phyloP scores from a whole-genome alignment of 2,329 filamentous ascomycete species.

The Periglandula ipomoeae region DNA sequence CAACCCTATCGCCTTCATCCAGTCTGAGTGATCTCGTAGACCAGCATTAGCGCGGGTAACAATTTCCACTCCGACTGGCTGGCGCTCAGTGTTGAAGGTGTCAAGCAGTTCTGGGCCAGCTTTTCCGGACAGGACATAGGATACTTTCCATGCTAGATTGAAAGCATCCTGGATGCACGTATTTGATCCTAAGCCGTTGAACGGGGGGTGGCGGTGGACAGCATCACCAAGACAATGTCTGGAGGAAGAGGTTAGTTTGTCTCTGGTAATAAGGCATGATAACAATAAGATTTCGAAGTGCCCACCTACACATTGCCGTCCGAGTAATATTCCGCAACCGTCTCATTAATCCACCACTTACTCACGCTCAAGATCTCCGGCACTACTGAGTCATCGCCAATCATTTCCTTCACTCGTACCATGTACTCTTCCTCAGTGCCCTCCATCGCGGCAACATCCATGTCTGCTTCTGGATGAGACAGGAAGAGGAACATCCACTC shows the following conservation, averaged over 20 bases:
- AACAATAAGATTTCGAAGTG: too few species aligned
- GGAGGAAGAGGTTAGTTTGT: too few species aligned
- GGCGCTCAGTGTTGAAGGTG: slow-evolving; percentile 35
- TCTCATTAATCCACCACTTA: slow-evolving; percentile 54
- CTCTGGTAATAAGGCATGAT: too few species aligned
- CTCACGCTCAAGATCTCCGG: slow-evolving; percentile 43
- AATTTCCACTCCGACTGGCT: slow-evolving; percentile 38
- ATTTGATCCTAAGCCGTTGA: slow-evolving; percentile 48
- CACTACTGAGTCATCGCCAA: slow-evolving; percentile 43
- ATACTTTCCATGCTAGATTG: slow-evolving; percentile 48
- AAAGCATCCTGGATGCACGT: slow-evolving; percentile 49
- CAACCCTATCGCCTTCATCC: slow-evolving; percentile 38
- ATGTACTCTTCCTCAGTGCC: slow-evolving; percentile 38
- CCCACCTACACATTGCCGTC: slow-evolving; percentile 35
- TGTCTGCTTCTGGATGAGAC: slow-evolving; percentile 27
- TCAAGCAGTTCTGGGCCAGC: slow-evolving; percentile 29
- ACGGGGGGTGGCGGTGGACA: slow-evolving; percentile 48
- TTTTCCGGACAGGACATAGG: slow-evolving; percentile 28
- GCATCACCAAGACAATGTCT: slow-evolving; percentile 49
- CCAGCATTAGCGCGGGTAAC: slow-evolving; percentile 49
- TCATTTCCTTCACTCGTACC: slow-evolving; percentile 35
- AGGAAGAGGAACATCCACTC: slow-evolving; percentile 53
- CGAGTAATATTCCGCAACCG: slow-evolving; percentile 47
- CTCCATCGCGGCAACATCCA: slow-evolving; percentile 17
- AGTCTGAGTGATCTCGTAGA: slow-evolving; percentile 38